Evolutionary conservation across 2,329 filamentous ascomycete genomes (phyloP).

Genomic region (Macrophomina pseudophaseolina): DNA sequence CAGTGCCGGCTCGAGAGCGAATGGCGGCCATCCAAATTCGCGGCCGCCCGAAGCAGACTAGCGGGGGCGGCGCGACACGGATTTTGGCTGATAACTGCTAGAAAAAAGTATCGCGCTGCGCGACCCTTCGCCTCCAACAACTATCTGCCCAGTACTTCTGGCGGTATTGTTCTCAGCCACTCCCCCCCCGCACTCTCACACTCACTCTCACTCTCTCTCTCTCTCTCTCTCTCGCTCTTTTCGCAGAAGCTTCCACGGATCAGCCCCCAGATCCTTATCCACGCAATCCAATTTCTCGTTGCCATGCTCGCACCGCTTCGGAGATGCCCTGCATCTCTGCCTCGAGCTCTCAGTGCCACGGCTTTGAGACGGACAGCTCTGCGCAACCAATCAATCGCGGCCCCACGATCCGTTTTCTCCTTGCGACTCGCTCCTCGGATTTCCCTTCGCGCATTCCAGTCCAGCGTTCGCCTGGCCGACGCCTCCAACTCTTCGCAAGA

Average conservation of each 20-base stretch:
- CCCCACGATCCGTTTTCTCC: neutral
- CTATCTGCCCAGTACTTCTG: conserved; percentile 26
- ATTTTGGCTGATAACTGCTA: neutral
- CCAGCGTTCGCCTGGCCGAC: conserved; percentile 21
- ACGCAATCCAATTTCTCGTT: neutral
- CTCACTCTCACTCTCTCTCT: neutral
- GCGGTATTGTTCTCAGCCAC: conserved; percentile 5
- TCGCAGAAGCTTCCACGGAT: neutral
- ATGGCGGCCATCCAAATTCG: neutral
- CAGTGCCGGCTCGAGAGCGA: neutral
- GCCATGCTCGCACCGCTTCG: conserved; percentile 49
- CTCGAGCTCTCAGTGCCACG: conserved; percentile 34
- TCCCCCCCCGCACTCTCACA: neutral
- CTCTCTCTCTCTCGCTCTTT: neutral
- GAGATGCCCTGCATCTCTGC: conserved; percentile 47
- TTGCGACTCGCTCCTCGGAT: neutral
- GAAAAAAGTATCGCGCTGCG: conserved; percentile 18
- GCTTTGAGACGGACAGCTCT: conserved; percentile 12
- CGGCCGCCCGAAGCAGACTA: neutral
- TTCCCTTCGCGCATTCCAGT: conserved; percentile 14
- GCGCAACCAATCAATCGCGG: conserved; percentile 2
- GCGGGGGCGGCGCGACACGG: conserved; percentile 4
- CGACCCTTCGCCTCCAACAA: conserved; percentile 11
- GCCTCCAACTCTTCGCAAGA: conserved; percentile 30
- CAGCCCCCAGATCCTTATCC: neutral